Evolutionary conservation across 2,329 filamentous ascomycete genomes (phyloP).

Genomic region (Nectriaceae sp.): DNA sequence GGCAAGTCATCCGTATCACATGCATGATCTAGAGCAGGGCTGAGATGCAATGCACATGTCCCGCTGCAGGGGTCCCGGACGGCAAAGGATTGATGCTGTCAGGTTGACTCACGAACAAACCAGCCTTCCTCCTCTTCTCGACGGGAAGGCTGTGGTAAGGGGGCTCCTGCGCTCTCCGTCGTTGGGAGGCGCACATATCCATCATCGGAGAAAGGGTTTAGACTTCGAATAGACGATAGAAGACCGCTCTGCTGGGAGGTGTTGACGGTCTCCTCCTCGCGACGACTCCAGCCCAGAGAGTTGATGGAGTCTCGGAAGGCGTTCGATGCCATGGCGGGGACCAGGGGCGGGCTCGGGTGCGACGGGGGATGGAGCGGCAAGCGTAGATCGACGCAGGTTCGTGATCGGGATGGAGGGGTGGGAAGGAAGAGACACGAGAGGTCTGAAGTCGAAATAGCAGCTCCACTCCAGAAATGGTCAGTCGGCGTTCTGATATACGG

Average conservation of each 20-base stretch:
- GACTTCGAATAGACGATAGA: conserved; percentile 75
- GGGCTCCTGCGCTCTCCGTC: conserved; percentile 78
- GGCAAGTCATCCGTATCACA: conserved; percentile 46
- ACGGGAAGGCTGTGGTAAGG: conserved; percentile 78
- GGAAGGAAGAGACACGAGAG: neutral
- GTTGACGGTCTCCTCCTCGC: conserved; percentile 77
- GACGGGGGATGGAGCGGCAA: conserved; percentile 25
- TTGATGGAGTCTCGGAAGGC: conserved; percentile 95
- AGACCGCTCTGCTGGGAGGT: conserved; percentile 71
- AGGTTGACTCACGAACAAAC: conserved; percentile 80
- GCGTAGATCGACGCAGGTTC: conserved; percentile 26
- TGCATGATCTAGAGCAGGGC: conserved; percentile 39
- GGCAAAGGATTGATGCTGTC: conserved; percentile 23
- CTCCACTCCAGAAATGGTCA: conserved; percentile 6
- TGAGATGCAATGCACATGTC: conserved; percentile 47
- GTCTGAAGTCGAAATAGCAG: neutral
- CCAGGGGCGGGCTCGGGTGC: conserved; percentile 18
- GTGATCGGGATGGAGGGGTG: conserved; percentile 15
- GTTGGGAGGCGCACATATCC: conserved; percentile 92
- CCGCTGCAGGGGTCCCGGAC: conserved; percentile 44
- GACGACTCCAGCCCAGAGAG: conserved; percentile 90
- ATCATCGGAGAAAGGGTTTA: conserved; percentile 84
- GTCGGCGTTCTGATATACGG: conserved; percentile 15
- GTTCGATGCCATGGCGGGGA: conserved; percentile 71
- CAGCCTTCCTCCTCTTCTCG: conserved; percentile 95